Base-by-base conservation (phyloP, 176 grass and related monocot genomes). In the Avena sativa region DNA sequence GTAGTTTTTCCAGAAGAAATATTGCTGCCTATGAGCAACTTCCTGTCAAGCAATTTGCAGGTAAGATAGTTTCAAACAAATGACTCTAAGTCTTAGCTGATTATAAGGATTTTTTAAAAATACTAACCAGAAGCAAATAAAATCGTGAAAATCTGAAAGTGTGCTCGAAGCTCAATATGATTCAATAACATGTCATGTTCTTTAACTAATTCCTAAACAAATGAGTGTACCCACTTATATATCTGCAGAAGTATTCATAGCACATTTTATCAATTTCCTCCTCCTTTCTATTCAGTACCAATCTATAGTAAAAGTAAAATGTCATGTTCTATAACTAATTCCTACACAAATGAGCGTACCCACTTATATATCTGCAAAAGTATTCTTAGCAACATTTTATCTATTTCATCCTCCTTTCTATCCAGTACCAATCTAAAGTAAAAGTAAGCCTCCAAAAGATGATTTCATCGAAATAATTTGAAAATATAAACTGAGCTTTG, bases 1-100 rank as follows among this genome's bases (percentile, higher is more conserved):
- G 40, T 96, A 99, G 72, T 99, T 99, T 83, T 99, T 99, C 97
- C 97, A 99, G 60, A 91, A 99, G 74, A 96, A 99, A 86, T 96
- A 96, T 67, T 99, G 92, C 79, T 96, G 90, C 79, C 94, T 90
- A 83, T 99, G 97, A 89, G 97, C 94, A 92, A 99, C 58, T 77
- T 99, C 97, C 97, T 99, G 89, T 84, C 25, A 78, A 94, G 87
- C 6, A 88, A 85, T 69, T 60, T 78, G 73, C 38, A 66, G 16
- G 32, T 40, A 84, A 83, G 74, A 15, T 68, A 67, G 57, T 83
- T 74, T 43, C 73, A 52, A 43, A 81, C 49, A 67, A 20, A 25
- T 49, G 40, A 67, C 13, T 15, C n/a, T 49, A 78, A 67, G 49
- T 17, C 23, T 34, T 71, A 80, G 71, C 40, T 47, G 5, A 81